Evolutionary conservation across 768 basidiomycete species (phyloP).

Genomic region (Nidularia pulvinata): DNA sequence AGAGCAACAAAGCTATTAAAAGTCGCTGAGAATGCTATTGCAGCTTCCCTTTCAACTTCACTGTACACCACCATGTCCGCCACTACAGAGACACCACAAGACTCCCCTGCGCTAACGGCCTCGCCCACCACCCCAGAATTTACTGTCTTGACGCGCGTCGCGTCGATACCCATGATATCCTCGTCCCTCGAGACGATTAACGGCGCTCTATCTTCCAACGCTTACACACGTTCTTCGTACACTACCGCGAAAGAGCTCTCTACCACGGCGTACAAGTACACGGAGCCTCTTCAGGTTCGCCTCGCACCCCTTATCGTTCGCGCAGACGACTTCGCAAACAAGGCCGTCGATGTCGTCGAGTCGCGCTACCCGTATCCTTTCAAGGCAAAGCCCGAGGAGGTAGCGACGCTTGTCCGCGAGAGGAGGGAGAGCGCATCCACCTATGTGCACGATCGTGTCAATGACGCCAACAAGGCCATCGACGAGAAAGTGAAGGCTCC

Average conservation of each 20-base stretch:
- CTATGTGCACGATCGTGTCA: constrained; percentile 30
- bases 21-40: too few relatives aligned
- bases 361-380: constrained; percentile 77
- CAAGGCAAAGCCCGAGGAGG: constrained; percentile 71
- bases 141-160: constrained; percentile 62
- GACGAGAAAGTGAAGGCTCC: constrained; percentile 67
- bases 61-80: too few relatives aligned
- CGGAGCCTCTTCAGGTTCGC: constrained; percentile 64
- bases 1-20: too few relatives aligned
- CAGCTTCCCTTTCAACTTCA: too few relatives aligned
- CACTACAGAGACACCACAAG: too few relatives aligned
- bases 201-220: constrained; percentile 54
- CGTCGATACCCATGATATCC: constrained; percentile 73
- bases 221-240: constrained; percentile 66
- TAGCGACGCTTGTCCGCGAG: constrained; percentile 58
- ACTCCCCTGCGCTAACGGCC: neutral
- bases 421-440: constrained; percentile 51
- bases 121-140: constrained; percentile 44
- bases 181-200: constrained; percentile 63
- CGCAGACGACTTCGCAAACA: constrained; percentile 71
- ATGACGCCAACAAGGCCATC: constrained; percentile 56
- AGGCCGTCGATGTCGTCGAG: constrained; percentile 73
- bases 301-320: constrained; percentile 66
- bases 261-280: constrained; percentile 54
- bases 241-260: constrained; percentile 63